A percentile compares a stretch with the other conserved stretches of the same genome.
These are phyloP conservation scores for Triticum urartu DNA, from an alignment of 176 grass and related monocot genomes.

Conservation along the genomic window DNA sequence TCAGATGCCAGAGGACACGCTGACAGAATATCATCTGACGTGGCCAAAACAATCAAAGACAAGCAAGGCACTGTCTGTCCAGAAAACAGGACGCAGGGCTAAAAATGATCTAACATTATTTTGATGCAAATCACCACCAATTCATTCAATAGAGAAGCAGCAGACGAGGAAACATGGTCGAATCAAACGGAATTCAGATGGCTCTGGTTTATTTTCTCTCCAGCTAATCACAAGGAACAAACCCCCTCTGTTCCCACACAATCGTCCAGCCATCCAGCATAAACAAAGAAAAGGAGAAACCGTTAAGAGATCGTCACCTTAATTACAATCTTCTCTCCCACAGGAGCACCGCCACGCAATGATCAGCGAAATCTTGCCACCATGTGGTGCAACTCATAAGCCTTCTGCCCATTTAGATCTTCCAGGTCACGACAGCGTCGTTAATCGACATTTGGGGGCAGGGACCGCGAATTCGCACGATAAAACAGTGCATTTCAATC, in stretches of 20 bases:
- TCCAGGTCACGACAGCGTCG: constrained; percentile 2
- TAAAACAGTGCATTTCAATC: constrained; percentile 54
- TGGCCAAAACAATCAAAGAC: not conserved
- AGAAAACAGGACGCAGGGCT: not conserved
- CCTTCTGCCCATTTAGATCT: constrained; percentile 7
- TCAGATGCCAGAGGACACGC: not conserved
- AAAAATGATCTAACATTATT: not conserved
- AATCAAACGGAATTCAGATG: constrained; percentile 37
- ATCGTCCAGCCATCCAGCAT: constrained; percentile 11
- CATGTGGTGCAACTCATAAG: not conserved
- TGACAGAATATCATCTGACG: not conserved
- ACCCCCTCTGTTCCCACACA: constrained; percentile 22
- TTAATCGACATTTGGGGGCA: constrained; percentile 27
- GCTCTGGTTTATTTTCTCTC: constrained; percentile 38
- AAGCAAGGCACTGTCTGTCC: not conserved
- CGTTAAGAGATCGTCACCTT: constrained; percentile 30
- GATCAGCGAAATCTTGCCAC: constrained; percentile 27
- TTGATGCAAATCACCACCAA: not conserved
- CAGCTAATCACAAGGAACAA: constrained; percentile 38
- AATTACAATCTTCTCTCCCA: constrained; percentile 44
- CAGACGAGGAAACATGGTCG: not conserved
- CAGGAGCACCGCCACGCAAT: constrained; percentile 14
- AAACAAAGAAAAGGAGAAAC: constrained; percentile 27
- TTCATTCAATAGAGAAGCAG: not conserved
- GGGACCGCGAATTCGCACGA: constrained; percentile 29